Percentiles rank a stretch among this genome's conserved stretches.
Evolutionary conservation across 169 alveolate genomes (phyloP).

Genomic region (Plasmodium blacklocki): DNA sequence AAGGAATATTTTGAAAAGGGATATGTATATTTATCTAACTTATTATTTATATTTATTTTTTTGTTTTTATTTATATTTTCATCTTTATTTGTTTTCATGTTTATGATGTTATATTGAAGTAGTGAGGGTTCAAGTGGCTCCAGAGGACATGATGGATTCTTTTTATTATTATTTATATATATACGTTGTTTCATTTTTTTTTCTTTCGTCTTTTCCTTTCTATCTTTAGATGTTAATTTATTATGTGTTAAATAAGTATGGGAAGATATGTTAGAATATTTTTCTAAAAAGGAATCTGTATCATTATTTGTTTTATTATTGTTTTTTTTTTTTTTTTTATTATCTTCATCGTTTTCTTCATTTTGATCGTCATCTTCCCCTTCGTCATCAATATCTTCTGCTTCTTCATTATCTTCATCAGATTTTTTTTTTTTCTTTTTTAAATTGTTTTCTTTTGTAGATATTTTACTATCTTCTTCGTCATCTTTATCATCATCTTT

Average conservation of each 20-base stretch:
- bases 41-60: no score
- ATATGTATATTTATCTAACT: no score
- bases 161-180: not conserved
- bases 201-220: not conserved
- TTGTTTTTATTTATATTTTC: not conserved
- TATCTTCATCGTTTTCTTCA: not conserved
- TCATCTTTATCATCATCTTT: not conserved
- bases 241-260: not conserved
- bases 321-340: slow-evolving; percentile 4
- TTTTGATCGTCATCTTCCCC: not conserved
- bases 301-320: slow-evolving; percentile 1
- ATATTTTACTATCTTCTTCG: not conserved
- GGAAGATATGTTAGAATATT: not conserved
- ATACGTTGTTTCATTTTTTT: not conserved
- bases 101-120: no score
- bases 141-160: not conserved
- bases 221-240: no score
- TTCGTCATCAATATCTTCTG: not conserved
- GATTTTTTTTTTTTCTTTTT: not conserved
- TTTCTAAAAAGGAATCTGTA: slow-evolving; percentile 33
- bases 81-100: no score
- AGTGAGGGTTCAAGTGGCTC: not conserved
- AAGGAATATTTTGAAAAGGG: not conserved
- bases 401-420: slow-evolving; percentile 21
- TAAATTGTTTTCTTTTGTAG: not conserved